Evolutionary conservation across 306 rosid genomes (phyloP).

Genomic region (Canavalia gladiata): DNA sequence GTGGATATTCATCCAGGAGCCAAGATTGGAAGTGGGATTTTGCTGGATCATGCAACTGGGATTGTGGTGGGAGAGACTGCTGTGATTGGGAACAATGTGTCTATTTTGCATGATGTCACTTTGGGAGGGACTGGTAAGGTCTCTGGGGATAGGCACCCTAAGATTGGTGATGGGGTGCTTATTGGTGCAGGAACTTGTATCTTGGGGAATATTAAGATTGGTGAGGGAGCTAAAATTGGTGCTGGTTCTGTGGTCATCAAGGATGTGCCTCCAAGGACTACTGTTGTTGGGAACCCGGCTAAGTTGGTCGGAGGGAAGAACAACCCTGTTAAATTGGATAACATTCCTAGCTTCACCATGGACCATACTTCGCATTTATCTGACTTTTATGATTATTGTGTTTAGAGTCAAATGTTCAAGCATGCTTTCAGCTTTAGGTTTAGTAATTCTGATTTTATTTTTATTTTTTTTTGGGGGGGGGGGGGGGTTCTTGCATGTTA

Average conservation of each 20-base stretch:
- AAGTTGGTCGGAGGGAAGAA: conserved; percentile 86
- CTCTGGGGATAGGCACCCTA: conserved; percentile 88
- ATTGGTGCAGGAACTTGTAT: conserved; percentile 95
- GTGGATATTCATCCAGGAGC: conserved; percentile 98
- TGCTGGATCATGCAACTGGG: conserved; percentile 94
- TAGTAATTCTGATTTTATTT: conserved; percentile 15
- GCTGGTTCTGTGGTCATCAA: conserved; percentile 90
- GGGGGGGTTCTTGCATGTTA: conserved; percentile 48
- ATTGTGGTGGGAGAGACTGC: conserved; percentile 94
- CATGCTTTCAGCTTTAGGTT: not conserved
- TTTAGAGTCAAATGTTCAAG: conserved; percentile 49
- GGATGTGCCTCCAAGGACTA: conserved; percentile 91
- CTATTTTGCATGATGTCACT: conserved; percentile 87
- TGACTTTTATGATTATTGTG: conserved; percentile 82
- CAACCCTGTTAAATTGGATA: conserved; percentile 74
- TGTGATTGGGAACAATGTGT: conserved; percentile 88
- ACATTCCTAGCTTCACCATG: conserved; percentile 86
- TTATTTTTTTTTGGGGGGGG: not conserved
- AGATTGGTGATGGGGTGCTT: conserved; percentile 91
- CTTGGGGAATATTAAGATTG: conserved; percentile 79
- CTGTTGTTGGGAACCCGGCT: conserved; percentile 93
- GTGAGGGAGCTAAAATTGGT: conserved; percentile 89
- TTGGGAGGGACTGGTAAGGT: conserved; percentile 93
- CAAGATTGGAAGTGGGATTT: conserved; percentile 71
- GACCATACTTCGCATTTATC: conserved; percentile 77